A percentile compares a stretch with the other conserved stretches of the same genome.
Conservation (phyloP, 192 early-diverging fungal genomes). For the Umbelopsis vinacea region DNA sequence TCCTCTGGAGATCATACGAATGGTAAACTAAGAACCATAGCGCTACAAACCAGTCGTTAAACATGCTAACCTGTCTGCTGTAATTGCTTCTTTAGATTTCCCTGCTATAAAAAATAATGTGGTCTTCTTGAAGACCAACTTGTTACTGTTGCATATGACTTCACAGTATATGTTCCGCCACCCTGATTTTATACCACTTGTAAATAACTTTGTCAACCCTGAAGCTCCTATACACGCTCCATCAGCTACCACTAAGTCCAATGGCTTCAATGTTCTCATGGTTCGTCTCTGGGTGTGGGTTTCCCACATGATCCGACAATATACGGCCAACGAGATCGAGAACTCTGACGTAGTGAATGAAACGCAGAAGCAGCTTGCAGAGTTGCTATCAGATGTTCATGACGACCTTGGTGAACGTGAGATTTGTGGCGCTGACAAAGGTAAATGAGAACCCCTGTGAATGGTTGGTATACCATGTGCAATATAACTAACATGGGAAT, state of each 20-base stretch:
- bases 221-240: slow-evolving; percentile 30
- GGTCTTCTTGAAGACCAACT: slow-evolving; percentile 6
- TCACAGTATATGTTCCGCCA: slow-evolving; percentile 38
- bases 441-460: slow-evolving; percentile 12
- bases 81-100: slow-evolving; percentile 20
- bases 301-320: slow-evolving; percentile 16
- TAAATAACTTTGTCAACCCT: slow-evolving; percentile 33
- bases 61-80: not conserved
- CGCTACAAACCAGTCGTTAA: not conserved
- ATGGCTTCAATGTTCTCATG: slow-evolving; percentile 30
- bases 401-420: slow-evolving; percentile 65
- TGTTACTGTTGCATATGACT: slow-evolving; percentile 29
- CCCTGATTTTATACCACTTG: slow-evolving; percentile 41
- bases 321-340: not conserved
- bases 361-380: slow-evolving; percentile 28
- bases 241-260: slow-evolving; percentile 24
- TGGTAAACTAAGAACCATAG: not conserved
- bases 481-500: not conserved
- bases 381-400: slow-evolving; percentile 53
- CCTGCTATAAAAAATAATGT: not conserved
- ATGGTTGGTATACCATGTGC: not conserved
- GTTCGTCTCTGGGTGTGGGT: slow-evolving; percentile 28
- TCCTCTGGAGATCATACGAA: not conserved
- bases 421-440: slow-evolving; percentile 58
- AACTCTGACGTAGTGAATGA: not conserved